Evolutionary conservation across 78 protist genomes (phyloP), one percentile per base, ranked within the genome.

Genomic region (Tieghemostelium lacteum): DNA sequence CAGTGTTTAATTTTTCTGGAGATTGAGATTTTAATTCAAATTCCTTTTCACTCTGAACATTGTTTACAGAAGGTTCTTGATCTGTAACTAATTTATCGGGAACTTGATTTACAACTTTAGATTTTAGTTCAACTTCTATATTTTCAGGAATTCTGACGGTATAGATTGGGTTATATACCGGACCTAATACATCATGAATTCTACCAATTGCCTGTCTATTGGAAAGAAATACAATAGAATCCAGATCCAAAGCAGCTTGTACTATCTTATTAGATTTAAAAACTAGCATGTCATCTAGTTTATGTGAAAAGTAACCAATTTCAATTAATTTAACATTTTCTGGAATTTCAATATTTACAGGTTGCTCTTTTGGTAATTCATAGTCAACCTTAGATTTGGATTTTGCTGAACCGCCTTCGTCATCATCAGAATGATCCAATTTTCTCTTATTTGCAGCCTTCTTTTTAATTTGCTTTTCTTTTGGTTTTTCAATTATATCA

Each of bases 101-200:
- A n/a, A n/a, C n/a, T n/a, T n/a, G n/a, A n/a, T n/a, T n/a, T n/a
- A n/a, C n/a, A 14, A 45, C n/a, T 45, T 73, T 57, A 22, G 52
- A 57, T 36, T 49, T 24, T 2, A 55, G 45, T 49, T 28, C 8
- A n/a, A 49, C 49, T 45, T 61, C 70, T 50, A 63, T 37, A 33
- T 63, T 76, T 28, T 29, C 20, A 37, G 91, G 91, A 20, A 83
- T 63, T 60, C 91, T 66, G 19, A 83, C 78, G 22, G 80, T 58
- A 20, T 83, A 83, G n/a, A 57, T 20, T 42, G 91, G 91, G 45
- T 66, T 34, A 6, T 24, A 58, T 3, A 83, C 63, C 45, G 66
- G 91, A 42, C 91, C 91, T 58, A 83, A 83, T 12, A 69, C 91
- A 29, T 83, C 91, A 42, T 69, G 69, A n/a, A 83, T 45, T 49